Evolutionary conservation across 306 rosid species (phyloP).

Genomic region (Canavalia ensiformis): DNA sequence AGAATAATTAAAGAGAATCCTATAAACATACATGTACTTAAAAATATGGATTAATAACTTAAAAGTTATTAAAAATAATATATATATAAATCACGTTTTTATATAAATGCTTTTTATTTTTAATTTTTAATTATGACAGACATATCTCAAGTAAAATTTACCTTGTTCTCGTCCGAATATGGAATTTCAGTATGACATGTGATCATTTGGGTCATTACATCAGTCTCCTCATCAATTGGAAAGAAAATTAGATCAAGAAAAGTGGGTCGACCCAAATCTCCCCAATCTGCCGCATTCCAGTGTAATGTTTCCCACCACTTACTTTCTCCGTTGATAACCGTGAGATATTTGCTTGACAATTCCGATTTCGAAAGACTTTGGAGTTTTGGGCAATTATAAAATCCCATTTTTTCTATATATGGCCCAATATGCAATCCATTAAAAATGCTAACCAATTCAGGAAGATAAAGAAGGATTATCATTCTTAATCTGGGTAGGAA

Average conservation of each 20-base stretch:
- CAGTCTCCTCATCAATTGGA: neutral
- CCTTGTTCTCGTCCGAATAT: neutral
- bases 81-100: too few species aligned
- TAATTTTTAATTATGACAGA: too few species aligned
- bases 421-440: constrained; percentile 2
- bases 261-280: neutral
- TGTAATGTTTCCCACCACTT: constrained; percentile 40
- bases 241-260: constrained; percentile 8
- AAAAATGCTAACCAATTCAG: constrained; percentile 31
- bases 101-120: too few species aligned
- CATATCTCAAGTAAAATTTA: neutral
- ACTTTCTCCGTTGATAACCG: constrained; percentile 31
- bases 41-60: too few species aligned
- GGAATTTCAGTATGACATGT: neutral
- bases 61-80: too few species aligned
- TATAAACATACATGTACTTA: too few species aligned
- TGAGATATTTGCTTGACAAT: neutral
- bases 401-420: neutral
- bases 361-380: neutral
- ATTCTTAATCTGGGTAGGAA: constrained; percentile 28
- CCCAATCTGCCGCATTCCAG: constrained; percentile 30
- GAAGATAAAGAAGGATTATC: constrained; percentile 16
- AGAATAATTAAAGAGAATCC: too few species aligned
- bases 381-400: constrained; percentile 45
- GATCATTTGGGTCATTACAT: constrained; percentile 6